Evolutionary conservation across 1,139 yeast genomes (phyloP), one percentile per base, ranked within the genome.

Genomic region (Komagataea norvegica): DNA sequence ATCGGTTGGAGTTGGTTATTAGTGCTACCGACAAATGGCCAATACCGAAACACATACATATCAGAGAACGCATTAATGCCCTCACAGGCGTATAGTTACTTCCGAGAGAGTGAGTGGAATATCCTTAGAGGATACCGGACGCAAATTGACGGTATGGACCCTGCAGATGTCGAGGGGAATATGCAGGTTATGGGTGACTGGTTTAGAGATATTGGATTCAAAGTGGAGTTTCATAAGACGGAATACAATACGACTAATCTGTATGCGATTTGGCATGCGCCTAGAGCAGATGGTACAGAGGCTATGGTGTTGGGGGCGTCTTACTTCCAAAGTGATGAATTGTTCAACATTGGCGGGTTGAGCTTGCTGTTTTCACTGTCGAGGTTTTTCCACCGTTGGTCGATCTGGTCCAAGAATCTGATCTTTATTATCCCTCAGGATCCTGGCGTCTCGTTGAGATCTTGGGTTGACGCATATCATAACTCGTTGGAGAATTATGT

Each of bases 21-120:
- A n/a, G 58, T 68, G 7, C 53, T 67, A 20, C 96, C 98, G 1
- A 49, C 79, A 51, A 83, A 83, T 29, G 97, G 96, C 17, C 86
- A 85, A 57, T 87, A 68, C 56, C 68, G 96, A 39, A 65, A 70
- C 48, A 86, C 96, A 6, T 91, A 91, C 57, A 84, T 89, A 16
- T 83, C 95, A 8, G 99, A 93, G 57, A 93, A 91, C 62, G 99
- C 99, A 25, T 68, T 93, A 58, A 80, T 93, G 85, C 97, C 98
- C 10, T 89, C 94, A 1, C 97, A 91, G 58, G 97, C 91, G 3
- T 82, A 81, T 51, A 82, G 95, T 14, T 88, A 87, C 57, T 93
- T 87, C 59, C 70, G 97, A 42, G 97, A 89, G 52, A 79, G 91
- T 36, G 98, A 91, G 55, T 91, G 97, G 96, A 87, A 89, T 54